These are phyloP conservation scores for Clonostachys chloroleuca DNA, from an alignment of 2,329 filamentous ascomycete species.

Conservation along the genomic window DNA sequence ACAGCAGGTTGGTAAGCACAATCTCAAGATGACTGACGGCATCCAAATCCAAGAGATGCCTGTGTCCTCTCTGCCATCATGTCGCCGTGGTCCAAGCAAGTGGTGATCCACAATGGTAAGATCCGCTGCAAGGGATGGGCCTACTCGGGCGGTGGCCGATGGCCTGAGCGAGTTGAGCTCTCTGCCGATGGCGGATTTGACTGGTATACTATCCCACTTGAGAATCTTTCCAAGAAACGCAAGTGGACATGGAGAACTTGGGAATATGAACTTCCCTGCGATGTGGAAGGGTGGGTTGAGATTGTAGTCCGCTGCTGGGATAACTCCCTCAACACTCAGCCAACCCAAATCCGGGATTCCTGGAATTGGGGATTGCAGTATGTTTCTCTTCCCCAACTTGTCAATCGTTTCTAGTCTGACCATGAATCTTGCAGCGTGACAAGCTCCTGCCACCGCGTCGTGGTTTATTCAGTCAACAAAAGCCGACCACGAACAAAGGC, in stretches of 20 bases:
- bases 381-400: neutral
- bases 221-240: conserved; percentile 58
- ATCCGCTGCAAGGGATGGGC: conserved; percentile 56
- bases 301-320: conserved; percentile 57
- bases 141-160: conserved; percentile 52
- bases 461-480: conserved; percentile 59
- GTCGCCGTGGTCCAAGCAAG: conserved; percentile 55
- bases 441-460: conserved; percentile 54
- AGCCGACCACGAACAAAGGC: conserved; percentile 38
- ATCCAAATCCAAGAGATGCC: conserved; percentile 72
- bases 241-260: conserved; percentile 62
- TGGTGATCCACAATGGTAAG: conserved; percentile 54
- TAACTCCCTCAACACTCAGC: conserved; percentile 57
- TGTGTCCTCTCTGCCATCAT: conserved; percentile 62
- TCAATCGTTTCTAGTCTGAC: neutral
- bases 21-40: conserved; percentile 51
- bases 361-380: conserved; percentile 65
- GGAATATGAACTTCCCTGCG: conserved; percentile 58
- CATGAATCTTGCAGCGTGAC: conserved; percentile 37
- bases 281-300: conserved; percentile 58
- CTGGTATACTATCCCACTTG: conserved; percentile 59
- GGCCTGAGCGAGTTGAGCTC: conserved; percentile 61
- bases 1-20: conserved; percentile 65
- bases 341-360: conserved; percentile 44
- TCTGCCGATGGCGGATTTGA: conserved; percentile 57